Percentiles rank a stretch among this genome's conserved stretches.
Conservation (phyloP, 108 stramenopile genomes). For the Schizochytrium sp. region DNA sequence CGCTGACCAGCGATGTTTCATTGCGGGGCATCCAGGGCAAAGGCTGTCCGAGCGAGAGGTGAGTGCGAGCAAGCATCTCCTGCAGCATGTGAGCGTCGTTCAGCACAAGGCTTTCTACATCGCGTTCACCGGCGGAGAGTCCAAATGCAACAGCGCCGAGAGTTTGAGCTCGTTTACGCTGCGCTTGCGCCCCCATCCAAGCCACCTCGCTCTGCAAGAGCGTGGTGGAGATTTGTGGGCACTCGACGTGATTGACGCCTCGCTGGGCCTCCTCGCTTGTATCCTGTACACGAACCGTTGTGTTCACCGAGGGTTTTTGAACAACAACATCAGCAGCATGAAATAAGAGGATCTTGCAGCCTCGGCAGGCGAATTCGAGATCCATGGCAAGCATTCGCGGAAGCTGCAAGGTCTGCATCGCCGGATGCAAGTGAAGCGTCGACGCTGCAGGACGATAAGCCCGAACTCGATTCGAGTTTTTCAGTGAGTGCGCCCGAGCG, state of each 20-base stretch:
- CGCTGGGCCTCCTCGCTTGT: too few relatives aligned
- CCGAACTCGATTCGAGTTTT: background rate
- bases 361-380: background rate
- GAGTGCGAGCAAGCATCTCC: background rate
- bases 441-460: background rate
- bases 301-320: background rate
- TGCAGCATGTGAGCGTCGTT: background rate
- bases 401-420: background rate
- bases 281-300: too few relatives aligned
- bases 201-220: too few relatives aligned
- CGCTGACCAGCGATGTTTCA: background rate
- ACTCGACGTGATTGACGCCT: too few relatives aligned
- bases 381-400: slow-evolving; percentile 10
- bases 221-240: too few relatives aligned
- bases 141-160: background rate
- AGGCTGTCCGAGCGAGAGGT: background rate
- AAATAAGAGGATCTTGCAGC: background rate
- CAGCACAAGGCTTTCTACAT: background rate
- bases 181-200: too few relatives aligned
- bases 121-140: background rate
- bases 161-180: background rate
- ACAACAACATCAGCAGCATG: background rate
- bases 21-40: background rate
- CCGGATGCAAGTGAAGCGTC: background rate
- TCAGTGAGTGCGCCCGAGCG: background rate